A percentile compares a stretch with the other conserved stretches of the same genome.
Conservation (phyloP, 345 rosid genomes). For the Camelina neglecta region DNA sequence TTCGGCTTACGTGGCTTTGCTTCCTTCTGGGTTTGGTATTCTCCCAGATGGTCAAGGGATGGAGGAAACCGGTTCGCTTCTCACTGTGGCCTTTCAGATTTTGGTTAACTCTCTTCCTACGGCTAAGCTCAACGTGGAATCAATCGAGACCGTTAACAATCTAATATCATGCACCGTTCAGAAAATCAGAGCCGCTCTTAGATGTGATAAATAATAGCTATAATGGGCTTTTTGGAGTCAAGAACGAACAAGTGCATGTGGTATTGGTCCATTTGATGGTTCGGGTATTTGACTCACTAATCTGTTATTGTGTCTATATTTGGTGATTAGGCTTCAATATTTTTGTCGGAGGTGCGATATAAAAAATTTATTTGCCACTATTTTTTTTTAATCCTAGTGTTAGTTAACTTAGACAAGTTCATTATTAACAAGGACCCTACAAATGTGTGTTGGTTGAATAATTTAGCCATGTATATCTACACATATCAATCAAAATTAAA, state of each 20-base stretch:
- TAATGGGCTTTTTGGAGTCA: slow-evolving; percentile 25
- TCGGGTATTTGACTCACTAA: slow-evolving; percentile 36
- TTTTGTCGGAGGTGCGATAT: not conserved
- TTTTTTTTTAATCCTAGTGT: too few species aligned
- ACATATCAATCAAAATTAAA: too few species aligned
- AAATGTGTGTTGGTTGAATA: too few species aligned
- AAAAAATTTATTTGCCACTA: too few species aligned
- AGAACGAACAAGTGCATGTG: slow-evolving; percentile 21
- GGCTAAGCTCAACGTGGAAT: slow-evolving; percentile 89
- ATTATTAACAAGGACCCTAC: too few species aligned
- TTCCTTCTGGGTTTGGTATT: slow-evolving; percentile 90
- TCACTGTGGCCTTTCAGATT: slow-evolving; percentile 95
- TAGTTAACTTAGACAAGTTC: too few species aligned
- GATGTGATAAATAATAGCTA: slow-evolving; percentile 56
- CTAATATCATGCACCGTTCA: slow-evolving; percentile 92
- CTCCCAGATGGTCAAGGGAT: slow-evolving; percentile 55
- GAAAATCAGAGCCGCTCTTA: slow-evolving; percentile 86
- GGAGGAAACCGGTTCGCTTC: slow-evolving; percentile 75
- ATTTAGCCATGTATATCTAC: too few species aligned
- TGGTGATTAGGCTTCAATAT: slow-evolving; percentile 13
- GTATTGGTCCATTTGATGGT: slow-evolving; percentile 20
- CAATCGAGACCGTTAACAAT: slow-evolving; percentile 95
- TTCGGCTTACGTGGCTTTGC: slow-evolving; percentile 89
- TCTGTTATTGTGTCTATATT: not conserved
- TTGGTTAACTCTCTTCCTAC: slow-evolving; percentile 87